Evolutionary conservation across 768 basidiomycete genomes (phyloP).

Genomic region (Calocybe indica): DNA sequence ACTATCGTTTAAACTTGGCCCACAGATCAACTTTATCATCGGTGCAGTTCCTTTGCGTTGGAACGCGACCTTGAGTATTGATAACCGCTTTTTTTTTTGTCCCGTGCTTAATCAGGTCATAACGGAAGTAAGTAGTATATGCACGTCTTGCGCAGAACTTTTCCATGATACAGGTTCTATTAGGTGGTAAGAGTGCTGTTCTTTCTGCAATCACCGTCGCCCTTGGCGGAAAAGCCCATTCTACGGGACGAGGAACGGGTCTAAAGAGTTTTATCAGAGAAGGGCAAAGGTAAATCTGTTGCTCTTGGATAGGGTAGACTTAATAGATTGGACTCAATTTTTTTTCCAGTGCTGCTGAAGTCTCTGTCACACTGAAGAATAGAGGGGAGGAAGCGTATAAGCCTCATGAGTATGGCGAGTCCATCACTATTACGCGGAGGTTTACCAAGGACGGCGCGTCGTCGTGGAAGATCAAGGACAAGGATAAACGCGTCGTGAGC

Average conservation of each 20-base stretch:
- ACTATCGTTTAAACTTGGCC: constrained; percentile 79
- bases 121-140: constrained; percentile 67
- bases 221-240: constrained; percentile 87
- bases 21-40: constrained; percentile 96
- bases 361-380: constrained; percentile 82
- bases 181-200: constrained; percentile 94
- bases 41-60: constrained; percentile 32
- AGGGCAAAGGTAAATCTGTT: constrained; percentile 61
- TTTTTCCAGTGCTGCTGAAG: constrained; percentile 52
- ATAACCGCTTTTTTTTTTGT: not conserved
- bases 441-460: constrained; percentile 75
- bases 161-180: not conserved
- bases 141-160: not conserved
- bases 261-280: constrained; percentile 83
- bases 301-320: not conserved
- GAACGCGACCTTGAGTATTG: constrained; percentile 1
- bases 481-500: constrained; percentile 59
- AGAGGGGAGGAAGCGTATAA: constrained; percentile 87
- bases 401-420: constrained; percentile 78
- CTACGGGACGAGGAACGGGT: constrained; percentile 84
- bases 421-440: constrained; percentile 76
- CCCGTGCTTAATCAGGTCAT: constrained; percentile 46
- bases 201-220: constrained; percentile 91
- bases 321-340: not conserved
- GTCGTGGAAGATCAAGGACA: constrained; percentile 77